Conservation (phyloP, 495 filamentous ascomycete species). For the Neurospora sublineolata region DNA sequence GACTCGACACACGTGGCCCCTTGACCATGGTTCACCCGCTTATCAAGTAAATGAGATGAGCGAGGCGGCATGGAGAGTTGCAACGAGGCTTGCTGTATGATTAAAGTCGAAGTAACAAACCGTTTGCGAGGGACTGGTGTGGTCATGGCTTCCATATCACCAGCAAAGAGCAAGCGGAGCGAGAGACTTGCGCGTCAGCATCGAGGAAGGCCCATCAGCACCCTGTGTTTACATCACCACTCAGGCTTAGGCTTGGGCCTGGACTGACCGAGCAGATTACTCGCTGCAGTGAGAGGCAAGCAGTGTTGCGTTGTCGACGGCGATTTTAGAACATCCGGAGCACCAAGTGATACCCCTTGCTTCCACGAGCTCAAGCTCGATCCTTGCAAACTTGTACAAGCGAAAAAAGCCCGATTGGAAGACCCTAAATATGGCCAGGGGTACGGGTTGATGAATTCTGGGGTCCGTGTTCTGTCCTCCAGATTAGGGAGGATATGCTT, state of each 20-base stretch:
- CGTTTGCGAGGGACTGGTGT: background rate
- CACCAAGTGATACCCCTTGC: background rate
- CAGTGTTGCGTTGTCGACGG: background rate
- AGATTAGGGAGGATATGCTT: background rate
- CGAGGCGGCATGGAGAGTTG: background rate
- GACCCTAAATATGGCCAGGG: background rate
- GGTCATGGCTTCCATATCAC: background rate
- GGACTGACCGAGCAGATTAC: background rate
- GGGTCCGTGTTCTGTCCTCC: background rate
- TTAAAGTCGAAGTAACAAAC: background rate
- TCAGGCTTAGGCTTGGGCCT: background rate
- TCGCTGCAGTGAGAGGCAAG: background rate
- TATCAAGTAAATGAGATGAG: background rate
- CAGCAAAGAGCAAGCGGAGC: background rate
- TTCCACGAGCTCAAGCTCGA: background rate
- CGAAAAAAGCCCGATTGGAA: background rate
- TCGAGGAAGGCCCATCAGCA: background rate
- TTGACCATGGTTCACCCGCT: conserved; percentile 7
- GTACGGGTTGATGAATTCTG: background rate
- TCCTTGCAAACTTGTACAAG: background rate
- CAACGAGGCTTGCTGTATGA: background rate
- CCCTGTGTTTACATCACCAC: background rate
- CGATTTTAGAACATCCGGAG: background rate
- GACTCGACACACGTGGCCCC: conserved; percentile 41
- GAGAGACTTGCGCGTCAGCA: background rate